phyloP scores from a whole-genome alignment of 106 monocot species.

The Amphibolis antarctica region DNA sequence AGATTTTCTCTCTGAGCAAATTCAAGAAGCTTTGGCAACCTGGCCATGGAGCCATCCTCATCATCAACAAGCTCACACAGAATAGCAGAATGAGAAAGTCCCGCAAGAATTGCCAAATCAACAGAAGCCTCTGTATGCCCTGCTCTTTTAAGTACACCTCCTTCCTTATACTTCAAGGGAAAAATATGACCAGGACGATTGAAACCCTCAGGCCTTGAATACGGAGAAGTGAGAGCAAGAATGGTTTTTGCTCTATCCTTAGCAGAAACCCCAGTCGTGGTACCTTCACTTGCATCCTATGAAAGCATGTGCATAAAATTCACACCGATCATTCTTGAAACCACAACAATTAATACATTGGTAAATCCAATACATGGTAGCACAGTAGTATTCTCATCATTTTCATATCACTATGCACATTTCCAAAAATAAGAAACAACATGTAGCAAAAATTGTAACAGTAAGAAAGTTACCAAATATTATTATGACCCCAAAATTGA shows the following conservation, averaged over 20 bases:
- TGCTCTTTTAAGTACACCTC: constrained; percentile 92
- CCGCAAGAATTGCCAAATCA: constrained; percentile 77
- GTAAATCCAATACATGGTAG: no score
- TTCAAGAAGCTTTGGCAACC: constrained; percentile 72
- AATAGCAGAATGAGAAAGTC: constrained; percentile 60
- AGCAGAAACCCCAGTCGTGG: constrained; percentile 93
- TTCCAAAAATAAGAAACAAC: no score
- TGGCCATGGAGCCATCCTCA: constrained; percentile 92
- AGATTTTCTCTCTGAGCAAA: constrained; percentile 67
- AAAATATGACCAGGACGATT: constrained; percentile 95
- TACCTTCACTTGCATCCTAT: constrained; percentile 67
- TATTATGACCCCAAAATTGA: no score
- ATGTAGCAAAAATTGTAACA: no score
- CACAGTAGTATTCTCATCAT: no score
- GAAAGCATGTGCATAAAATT: neutral
- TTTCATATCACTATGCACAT: no score
- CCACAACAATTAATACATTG: neutral
- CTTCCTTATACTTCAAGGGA: constrained; percentile 84
- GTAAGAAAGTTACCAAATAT: no score
- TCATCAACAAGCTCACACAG: constrained; percentile 86
- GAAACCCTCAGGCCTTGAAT: constrained; percentile 69
- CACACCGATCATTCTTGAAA: neutral
- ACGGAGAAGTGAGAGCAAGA: constrained; percentile 55
- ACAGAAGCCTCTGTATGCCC: constrained; percentile 96
- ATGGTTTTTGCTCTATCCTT: constrained; percentile 84